These are phyloP conservation scores for Exobasidium cylindrosporum DNA, from an alignment of 1,284 basidiomycete species.

Conservation along the genomic window DNA sequence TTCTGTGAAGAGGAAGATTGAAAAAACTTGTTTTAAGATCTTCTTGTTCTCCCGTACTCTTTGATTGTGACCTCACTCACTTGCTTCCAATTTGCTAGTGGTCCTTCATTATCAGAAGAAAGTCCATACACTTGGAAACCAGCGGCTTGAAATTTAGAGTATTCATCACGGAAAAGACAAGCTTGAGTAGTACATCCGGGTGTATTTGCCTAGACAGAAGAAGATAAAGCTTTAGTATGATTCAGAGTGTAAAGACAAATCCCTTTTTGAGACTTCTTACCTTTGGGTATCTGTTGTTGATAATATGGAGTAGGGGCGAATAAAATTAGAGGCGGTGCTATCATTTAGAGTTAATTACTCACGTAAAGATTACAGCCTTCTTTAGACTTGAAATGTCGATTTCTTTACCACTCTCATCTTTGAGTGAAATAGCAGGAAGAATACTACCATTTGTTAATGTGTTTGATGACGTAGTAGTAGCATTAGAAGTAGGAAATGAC, in stretches of 20 bases:
- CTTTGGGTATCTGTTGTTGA: conserved; percentile 11
- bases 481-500: neutral
- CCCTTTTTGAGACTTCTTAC: neutral
- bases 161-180: conserved; percentile 66
- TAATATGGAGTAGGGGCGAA: neutral
- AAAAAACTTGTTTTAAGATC: too few relatives aligned
- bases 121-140: conserved; percentile 80
- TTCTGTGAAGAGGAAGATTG: conserved; percentile 42
- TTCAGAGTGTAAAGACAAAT: neutral
- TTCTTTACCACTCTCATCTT: conserved; percentile 53
- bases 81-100: conserved; percentile 60
- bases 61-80: neutral
- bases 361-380: conserved; percentile 30
- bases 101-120: conserved; percentile 73
- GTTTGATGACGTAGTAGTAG: neutral
- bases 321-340: neutral
- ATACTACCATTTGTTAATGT: conserved; percentile 68
- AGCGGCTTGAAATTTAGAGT: conserved; percentile 68
- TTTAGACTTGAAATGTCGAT: conserved; percentile 18
- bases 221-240: neutral
- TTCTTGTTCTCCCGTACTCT: too few relatives aligned
- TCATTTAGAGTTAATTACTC: neutral
- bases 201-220: conserved; percentile 27
- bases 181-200: conserved; percentile 46
- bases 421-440: conserved; percentile 72